Percentiles rank a stretch among this genome's conserved stretches.
These are phyloP conservation scores for Mycena citricolor DNA, from an alignment of 1,284 basidiomycete species.

Conservation along the genomic window DNA sequence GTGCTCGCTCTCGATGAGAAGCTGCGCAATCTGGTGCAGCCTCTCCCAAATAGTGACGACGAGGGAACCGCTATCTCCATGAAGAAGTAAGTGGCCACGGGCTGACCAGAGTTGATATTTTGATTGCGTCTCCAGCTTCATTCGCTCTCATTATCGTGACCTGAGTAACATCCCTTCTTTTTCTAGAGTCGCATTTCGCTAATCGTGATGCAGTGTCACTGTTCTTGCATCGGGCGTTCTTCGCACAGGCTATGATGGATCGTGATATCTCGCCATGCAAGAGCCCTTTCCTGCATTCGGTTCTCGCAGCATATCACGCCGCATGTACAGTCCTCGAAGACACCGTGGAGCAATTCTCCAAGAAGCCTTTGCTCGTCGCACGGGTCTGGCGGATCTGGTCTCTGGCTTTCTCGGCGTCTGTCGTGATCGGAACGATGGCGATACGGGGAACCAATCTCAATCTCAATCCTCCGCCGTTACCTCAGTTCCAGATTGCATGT, in stretches of 20 bases:
- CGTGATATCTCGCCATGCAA: slow-evolving; percentile 40
- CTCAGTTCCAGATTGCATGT: slow-evolving; percentile 42
- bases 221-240: slow-evolving; percentile 49
- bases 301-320: slow-evolving; percentile 43
- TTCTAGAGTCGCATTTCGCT: not conserved
- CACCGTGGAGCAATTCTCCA: slow-evolving; percentile 38
- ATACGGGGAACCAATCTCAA: slow-evolving; percentile 36
- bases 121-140: slow-evolving; percentile 29
- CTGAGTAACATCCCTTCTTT: slow-evolving; percentile 36
- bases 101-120: slow-evolving; percentile 13
- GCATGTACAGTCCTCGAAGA: slow-evolving; percentile 41
- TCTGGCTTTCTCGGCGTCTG: slow-evolving; percentile 45
- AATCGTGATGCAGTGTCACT: slow-evolving; percentile 39
- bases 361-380: slow-evolving; percentile 40
- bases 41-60: slow-evolving; percentile 25
- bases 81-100: slow-evolving; percentile 29
- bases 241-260: slow-evolving; percentile 47
- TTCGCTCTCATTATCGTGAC: slow-evolving; percentile 46
- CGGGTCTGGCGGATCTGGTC: slow-evolving; percentile 53
- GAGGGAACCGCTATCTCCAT: slow-evolving; percentile 40
- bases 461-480: slow-evolving; percentile 40
- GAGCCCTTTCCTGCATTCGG: slow-evolving; percentile 42
- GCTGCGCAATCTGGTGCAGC: slow-evolving; percentile 38
- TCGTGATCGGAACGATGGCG: slow-evolving; percentile 46
- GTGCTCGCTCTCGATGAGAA: slow-evolving; percentile 46